Evolutionary conservation across 2,329 filamentous ascomycete genomes (phyloP).

Genomic region (Aspergillus pseudoterreus): DNA sequence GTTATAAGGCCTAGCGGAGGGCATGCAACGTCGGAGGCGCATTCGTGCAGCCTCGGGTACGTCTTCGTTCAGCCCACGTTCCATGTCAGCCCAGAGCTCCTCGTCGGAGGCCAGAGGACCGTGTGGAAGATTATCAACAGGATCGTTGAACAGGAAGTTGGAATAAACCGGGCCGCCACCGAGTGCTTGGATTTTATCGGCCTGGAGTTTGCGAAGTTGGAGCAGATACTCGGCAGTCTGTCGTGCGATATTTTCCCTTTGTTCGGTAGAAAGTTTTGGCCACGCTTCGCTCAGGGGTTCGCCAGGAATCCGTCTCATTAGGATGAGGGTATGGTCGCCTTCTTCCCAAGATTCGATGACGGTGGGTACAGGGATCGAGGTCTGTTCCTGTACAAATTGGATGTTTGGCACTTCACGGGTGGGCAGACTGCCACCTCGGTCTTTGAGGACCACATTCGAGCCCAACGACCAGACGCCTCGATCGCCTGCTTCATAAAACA

Average conservation of each 20-base stretch:
- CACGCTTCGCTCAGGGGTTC: conserved; percentile 13
- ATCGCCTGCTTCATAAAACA: conserved; percentile 19
- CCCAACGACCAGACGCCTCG: conserved; percentile 30
- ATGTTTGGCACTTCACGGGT: conserved; percentile 16
- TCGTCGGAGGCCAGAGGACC: conserved; percentile 12
- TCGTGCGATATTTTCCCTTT: conserved; percentile 20
- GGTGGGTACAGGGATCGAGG: conserved; percentile 18
- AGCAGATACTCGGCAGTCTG: conserved; percentile 18
- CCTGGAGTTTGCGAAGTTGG: conserved; percentile 17
- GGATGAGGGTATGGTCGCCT: conserved; percentile 8
- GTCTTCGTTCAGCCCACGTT: neutral
- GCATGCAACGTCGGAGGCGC: conserved; percentile 7
- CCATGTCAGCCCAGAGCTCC: conserved; percentile 12
- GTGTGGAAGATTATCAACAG: neutral
- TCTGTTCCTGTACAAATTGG: conserved; percentile 17
- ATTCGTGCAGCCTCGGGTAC: too few species aligned
- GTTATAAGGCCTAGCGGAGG: conserved; percentile 23
- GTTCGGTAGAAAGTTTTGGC: conserved; percentile 11
- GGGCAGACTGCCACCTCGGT: conserved; percentile 12
- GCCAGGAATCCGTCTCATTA: conserved; percentile 16
- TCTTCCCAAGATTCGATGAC: conserved; percentile 19
- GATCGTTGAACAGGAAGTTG: conserved; percentile 9
- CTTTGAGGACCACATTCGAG: conserved; percentile 27
- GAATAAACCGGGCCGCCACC: conserved; percentile 10
- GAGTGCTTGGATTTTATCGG: conserved; percentile 11